Evolutionary conservation across 2,329 filamentous ascomycete species (phyloP).

Genomic region (Trichoderma koningiopsis): DNA sequence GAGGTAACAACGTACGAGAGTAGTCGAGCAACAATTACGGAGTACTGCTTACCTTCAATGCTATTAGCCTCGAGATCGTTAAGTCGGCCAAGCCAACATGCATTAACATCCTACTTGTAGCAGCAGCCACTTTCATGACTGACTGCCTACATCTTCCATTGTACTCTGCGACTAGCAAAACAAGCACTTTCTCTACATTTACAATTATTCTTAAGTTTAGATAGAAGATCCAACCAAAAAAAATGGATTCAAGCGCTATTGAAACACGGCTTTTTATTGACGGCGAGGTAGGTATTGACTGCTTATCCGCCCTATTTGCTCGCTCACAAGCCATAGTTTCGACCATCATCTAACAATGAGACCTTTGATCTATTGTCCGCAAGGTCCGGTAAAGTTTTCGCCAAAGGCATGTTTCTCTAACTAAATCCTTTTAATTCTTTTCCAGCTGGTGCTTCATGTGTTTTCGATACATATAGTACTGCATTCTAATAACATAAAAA

Average conservation of each 20-base stretch:
- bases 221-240: not conserved
- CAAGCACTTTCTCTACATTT: not conserved
- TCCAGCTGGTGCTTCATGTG: not conserved
- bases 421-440: not conserved
- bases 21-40: not conserved
- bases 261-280: constrained; percentile 7
- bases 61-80: not conserved
- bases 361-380: not conserved
- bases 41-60: not conserved
- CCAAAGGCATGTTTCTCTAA: not conserved
- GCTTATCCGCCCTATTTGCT: not conserved
- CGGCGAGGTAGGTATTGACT: not conserved
- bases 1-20: no score
- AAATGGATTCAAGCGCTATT: not conserved
- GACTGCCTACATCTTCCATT: not conserved
- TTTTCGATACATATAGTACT: not conserved
- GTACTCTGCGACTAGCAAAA: not conserved
- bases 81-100: not conserved
- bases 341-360: constrained; percentile 7
- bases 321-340: not conserved
- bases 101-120: not conserved
- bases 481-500: not conserved
- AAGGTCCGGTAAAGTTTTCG: not conserved
- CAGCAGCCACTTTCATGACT: not conserved
- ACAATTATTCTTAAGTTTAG: not conserved